Evolutionary conservation across 306 rosid genomes (phyloP), one percentile per base, ranked within the genome.

Genomic region (Oxytropis ochrocephala): DNA sequence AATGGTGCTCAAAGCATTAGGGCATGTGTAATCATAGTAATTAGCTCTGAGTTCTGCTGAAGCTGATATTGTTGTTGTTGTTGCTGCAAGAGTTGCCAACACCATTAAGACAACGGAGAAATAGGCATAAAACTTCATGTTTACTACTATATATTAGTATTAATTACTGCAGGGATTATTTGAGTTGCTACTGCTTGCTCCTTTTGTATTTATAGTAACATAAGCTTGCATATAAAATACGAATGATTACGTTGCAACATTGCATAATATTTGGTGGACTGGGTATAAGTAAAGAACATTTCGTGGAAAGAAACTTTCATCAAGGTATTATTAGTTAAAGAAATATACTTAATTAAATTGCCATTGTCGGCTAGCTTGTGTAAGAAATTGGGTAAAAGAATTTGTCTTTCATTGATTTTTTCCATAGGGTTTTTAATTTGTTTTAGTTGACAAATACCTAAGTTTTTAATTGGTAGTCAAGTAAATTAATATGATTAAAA

Each of bases 1-100:
- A 13, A 83, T 79, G 47, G 80, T 73, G 8, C 18, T 69, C 60
- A 75, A 55, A 68, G 78, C 84, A 0, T 50, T 6, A 8, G 87
- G 84, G 30, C 87, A 83, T 0, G 80, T 49, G 1, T 63, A 21
- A 1, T 69, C 75, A 14, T 83, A 83, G 50, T 79, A 79, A 8
- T 72, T 47, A 6, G 84, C 14, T 27, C 80, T 63, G 10, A 79
- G 65, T 16, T 1, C 9, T 38, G 58, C 3, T n/a, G 81, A 78
- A 6, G 36, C 61, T 46, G 70, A 32, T 56, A 69, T 17, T 38
- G 58, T 61, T 46, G 70, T 39, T 56, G 69, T 17, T 30, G 58
- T 64, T 69, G 78, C 78, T 69, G 78, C 78, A 52, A 74, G 12
- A 50, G 41, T 3, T 50, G 72, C 52, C 27, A 81, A 16, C 6